Evolutionary conservation across 2,329 filamentous ascomycete genomes (phyloP).

Genomic region (Chaetomium sp.): DNA sequence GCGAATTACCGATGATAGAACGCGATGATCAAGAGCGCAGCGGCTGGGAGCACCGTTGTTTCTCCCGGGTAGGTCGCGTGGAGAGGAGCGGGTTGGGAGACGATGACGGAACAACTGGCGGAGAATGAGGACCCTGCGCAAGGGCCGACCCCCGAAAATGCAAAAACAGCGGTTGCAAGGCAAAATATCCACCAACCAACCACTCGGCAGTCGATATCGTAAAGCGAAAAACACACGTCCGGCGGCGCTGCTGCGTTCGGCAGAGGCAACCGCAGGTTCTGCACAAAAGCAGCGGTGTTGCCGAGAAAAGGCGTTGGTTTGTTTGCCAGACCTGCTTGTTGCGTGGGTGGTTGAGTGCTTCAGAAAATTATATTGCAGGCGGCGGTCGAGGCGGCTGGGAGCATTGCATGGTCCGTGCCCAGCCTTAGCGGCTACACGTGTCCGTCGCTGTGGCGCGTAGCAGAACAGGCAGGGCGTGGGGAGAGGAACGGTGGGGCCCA

Average conservation of each 20-base stretch:
- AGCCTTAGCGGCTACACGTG: conserved; percentile 29
- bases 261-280: conserved; percentile 10
- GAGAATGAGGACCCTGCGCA: background rate
- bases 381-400: conserved; percentile 27
- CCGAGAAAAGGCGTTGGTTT: conserved; percentile 15
- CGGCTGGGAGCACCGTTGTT: background rate
- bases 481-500: background rate
- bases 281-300: conserved; percentile 19
- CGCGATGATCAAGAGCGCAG: background rate
- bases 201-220: background rate
- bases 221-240: background rate
- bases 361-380: conserved; percentile 19
- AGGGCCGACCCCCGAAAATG: conserved; percentile 5
- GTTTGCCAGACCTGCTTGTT: conserved; percentile 6
- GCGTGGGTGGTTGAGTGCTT: conserved; percentile 4
- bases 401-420: conserved; percentile 26
- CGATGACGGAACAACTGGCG: conserved; percentile 27
- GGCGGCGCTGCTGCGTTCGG: conserved; percentile 15
- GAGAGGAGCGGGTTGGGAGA: background rate
- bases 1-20: background rate
- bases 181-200: background rate
- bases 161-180: background rate
- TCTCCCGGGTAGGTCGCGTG: no score
- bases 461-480: background rate
- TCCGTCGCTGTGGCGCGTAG: conserved; percentile 28